Evolutionary conservation across 2,329 filamentous ascomycete species (phyloP), one percentile per base, ranked within the genome.

Genomic region (Fusarium multiceps): DNA sequence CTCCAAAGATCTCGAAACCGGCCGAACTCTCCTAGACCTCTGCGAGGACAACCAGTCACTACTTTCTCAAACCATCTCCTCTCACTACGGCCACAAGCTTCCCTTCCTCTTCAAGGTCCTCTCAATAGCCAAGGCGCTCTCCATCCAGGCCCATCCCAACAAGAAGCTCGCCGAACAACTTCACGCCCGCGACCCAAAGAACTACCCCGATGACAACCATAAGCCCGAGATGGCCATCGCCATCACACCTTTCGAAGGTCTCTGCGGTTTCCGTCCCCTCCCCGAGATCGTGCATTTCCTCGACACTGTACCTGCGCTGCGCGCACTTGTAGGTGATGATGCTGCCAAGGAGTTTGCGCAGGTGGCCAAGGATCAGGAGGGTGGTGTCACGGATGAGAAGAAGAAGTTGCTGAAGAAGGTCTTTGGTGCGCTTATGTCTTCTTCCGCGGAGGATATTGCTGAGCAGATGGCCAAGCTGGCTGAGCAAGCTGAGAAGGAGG

Each of bases 221-320:
- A 99, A 99, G 83, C 96, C 96, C 34, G 96, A 99, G 82, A 99
- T 99, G 96, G 94, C 96, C 68, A 97, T 99, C 80, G 96, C 96
- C 67, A 91, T 99, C 75, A 98, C 96, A 2, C 91, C 93, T 0
- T 99, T 99, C 72, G 95, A 98, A 78, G 96, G 96, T 1, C 88
- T 99, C 34, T 99, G 96, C 76, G 96, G 96, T 34, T 99, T 99
- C 85, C 89, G 96, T 12, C 96, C 96, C 0, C 84, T 98, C 23
- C 85, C 83, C 7, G 94, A 99, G 81, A 96, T 98, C 68, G 86
- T 89, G 0, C 93, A 97, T 79, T 98, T 98, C 80, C 85, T 97
- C 32, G 82, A 89, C 50, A 79, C 75, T 2, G 77, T 87, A 2
- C 74, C 81, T 12, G 83, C 92, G 2, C 80, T 96, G 55, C 87